Percentiles rank a stretch among this genome's conserved stretches.
Evolutionary conservation across 805 yeast genomes (phyloP).

Genomic region (Pichia gijzeniarum): DNA sequence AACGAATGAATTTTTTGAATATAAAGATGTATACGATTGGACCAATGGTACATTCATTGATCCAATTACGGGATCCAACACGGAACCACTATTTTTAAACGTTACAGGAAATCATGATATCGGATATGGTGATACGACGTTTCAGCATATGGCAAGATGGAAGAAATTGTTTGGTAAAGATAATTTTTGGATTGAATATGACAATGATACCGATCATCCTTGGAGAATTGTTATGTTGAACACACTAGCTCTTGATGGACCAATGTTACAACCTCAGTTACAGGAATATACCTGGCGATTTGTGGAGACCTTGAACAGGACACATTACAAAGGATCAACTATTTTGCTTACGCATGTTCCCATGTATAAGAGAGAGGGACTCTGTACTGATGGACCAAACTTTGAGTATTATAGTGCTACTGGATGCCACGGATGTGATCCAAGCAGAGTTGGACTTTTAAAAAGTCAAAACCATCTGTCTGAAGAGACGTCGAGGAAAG

Average conservation of each 20-base stretch:
- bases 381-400: slow-evolving; percentile 84
- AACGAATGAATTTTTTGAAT: slow-evolving; percentile 36
- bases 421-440: slow-evolving; percentile 44
- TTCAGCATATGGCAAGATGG: slow-evolving; percentile 83
- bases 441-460: slow-evolving; percentile 61
- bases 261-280: slow-evolving; percentile 72
- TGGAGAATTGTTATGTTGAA: slow-evolving; percentile 89
- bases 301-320: slow-evolving; percentile 48
- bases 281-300: slow-evolving; percentile 66
- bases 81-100: slow-evolving; percentile 68
- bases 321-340: slow-evolving; percentile 68
- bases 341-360: slow-evolving; percentile 86
- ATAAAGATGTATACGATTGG: slow-evolving; percentile 65
- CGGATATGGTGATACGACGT: slow-evolving; percentile 94
- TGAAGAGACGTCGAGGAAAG: slow-evolving; percentile 55
- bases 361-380: slow-evolving; percentile 70
- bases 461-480: slow-evolving; percentile 84
- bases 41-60: slow-evolving; percentile 18
- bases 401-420: slow-evolving; percentile 51
- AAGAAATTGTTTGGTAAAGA: slow-evolving; percentile 71
- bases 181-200: slow-evolving; percentile 73
- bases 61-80: slow-evolving; percentile 22
- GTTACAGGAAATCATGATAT: slow-evolving; percentile 94
- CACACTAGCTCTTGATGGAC: slow-evolving; percentile 82
- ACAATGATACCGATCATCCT: slow-evolving; percentile 55